These are phyloP conservation scores for Pisolithus thermaeus DNA, from an alignment of 1,284 basidiomycete genomes.

Conservation along the genomic window DNA sequence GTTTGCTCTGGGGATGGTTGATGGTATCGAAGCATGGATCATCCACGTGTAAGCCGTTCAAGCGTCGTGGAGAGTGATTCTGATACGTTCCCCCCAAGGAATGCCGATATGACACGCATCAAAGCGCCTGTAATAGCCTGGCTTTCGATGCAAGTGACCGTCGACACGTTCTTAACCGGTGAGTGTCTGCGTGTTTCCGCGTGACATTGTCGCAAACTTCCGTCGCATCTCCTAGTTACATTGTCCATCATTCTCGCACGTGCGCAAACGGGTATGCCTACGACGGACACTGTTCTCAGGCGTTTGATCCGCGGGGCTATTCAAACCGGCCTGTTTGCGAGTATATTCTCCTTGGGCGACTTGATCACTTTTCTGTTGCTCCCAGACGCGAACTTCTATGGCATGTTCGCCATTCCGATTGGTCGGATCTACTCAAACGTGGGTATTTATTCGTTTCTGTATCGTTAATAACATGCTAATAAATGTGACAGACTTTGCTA, in stretches of 20 bases:
- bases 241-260: constrained; percentile 11
- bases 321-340: constrained; percentile 22
- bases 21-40: constrained; percentile 19
- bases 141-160: constrained; percentile 16
- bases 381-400: constrained; percentile 36
- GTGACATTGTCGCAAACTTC: not conserved
- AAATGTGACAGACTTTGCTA: constrained; percentile 30
- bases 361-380: constrained; percentile 16
- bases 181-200: not conserved
- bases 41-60: constrained; percentile 14
- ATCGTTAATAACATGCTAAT: too few species aligned
- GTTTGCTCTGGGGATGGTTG: constrained; percentile 16
- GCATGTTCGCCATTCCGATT: constrained; percentile 40
- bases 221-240: not conserved
- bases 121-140: constrained; percentile 15
- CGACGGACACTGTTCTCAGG: constrained; percentile 18
- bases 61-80: not conserved
- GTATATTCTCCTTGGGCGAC: constrained; percentile 20
- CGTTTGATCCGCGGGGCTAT: constrained; percentile 22
- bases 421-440: constrained; percentile 42
- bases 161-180: constrained; percentile 17
- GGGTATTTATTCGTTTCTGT: constrained; percentile 10
- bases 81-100: constrained; percentile 1
- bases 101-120: constrained; percentile 10
- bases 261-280: constrained; percentile 16